These are phyloP conservation scores for Agaricus blazei DNA, from an alignment of 768 basidiomycete species.

Conservation along the genomic window DNA sequence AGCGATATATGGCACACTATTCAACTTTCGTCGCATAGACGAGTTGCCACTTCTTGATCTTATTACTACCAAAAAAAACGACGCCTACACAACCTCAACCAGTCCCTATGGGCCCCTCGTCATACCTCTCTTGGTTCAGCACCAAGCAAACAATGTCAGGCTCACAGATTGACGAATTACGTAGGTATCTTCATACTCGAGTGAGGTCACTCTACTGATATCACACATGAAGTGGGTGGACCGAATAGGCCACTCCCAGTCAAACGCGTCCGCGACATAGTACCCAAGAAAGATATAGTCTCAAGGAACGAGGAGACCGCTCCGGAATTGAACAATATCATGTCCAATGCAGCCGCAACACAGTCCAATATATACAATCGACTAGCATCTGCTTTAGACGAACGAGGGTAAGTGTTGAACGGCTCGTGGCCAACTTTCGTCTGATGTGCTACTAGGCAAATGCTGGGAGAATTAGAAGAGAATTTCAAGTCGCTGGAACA, in stretches of 20 bases:
- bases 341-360: conserved; percentile 28
- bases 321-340: conserved; percentile 18
- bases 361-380: conserved; percentile 40
- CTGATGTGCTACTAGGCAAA: conserved; percentile 31
- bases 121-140: conserved; percentile 52
- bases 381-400: conserved; percentile 49
- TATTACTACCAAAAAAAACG: conserved; percentile 27
- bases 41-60: conserved; percentile 50
- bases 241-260: conserved; percentile 52
- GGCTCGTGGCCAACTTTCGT: not conserved
- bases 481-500: conserved; percentile 59
- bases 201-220: not conserved
- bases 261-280: conserved; percentile 14
- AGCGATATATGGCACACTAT: conserved; percentile 52
- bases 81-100: conserved; percentile 60
- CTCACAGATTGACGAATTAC: conserved; percentile 51
- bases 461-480: conserved; percentile 56
- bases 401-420: conserved; percentile 49
- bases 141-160: conserved; percentile 49
- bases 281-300: not conserved
- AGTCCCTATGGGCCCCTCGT: conserved; percentile 52
- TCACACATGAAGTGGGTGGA: conserved; percentile 50
- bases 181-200: conserved; percentile 30
- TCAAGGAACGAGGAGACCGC: not conserved
- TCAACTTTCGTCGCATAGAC: conserved; percentile 49